These are phyloP conservation scores for Botrytis hyacinthi DNA, from an alignment of 2,329 filamentous ascomycete species.

Conservation along the genomic window DNA sequence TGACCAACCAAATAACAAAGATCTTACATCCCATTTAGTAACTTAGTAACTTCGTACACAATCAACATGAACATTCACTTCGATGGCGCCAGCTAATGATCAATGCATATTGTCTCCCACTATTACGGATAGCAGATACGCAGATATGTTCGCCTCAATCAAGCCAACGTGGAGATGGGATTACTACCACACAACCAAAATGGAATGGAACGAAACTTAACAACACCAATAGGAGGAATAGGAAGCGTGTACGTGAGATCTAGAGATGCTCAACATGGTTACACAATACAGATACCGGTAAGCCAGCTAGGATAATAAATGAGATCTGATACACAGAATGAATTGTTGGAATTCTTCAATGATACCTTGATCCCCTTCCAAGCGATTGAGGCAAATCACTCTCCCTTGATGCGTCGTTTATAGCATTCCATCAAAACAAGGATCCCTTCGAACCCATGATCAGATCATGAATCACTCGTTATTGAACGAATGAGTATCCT, in stretches of 20 bases:
- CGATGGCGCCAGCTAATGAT: conserved; percentile 12
- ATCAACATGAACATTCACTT: background rate
- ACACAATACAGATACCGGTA: background rate
- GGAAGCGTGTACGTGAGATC: background rate
- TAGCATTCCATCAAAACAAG: conserved; percentile 8
- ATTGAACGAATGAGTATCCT: conserved; percentile 12
- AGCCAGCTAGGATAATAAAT: background rate
- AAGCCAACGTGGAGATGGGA: background rate
- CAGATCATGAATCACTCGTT: conserved; percentile 14
- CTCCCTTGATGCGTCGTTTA: conserved; percentile 3
- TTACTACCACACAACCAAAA: background rate
- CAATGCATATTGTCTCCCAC: conserved; percentile 5
- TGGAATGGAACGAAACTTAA: conserved; percentile 9
- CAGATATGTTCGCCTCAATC: background rate
- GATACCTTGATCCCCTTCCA: background rate
- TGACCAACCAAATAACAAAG: conserved; percentile 16
- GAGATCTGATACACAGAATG: conserved; percentile 10
- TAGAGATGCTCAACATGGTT: background rate
- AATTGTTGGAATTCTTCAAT: background rate
- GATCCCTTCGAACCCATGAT: conserved; percentile 18
- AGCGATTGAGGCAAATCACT: background rate
- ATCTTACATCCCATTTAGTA: conserved; percentile 11
- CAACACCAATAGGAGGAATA: background rate
- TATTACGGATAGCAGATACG: background rate
- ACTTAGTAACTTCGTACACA: background rate